These are phyloP conservation scores for Gentiana straminea DNA, from an alignment of 257 asterid species.

Conservation along the genomic window DNA sequence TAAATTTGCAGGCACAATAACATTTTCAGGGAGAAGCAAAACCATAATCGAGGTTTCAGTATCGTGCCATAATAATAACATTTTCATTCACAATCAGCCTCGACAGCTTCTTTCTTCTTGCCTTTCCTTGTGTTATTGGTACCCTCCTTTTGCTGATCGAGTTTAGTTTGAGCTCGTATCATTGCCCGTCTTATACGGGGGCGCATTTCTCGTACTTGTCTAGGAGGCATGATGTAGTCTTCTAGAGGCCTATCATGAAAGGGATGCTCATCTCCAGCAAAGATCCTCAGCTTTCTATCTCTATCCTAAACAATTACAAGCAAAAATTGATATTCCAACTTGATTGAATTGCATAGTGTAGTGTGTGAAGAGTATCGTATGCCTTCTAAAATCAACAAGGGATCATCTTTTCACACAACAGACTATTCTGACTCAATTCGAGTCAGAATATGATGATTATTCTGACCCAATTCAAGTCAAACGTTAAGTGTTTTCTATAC, in stretches of 20 bases:
- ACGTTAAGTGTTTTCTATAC: too few relatives aligned
- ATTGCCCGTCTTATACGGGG: conserved; percentile 81
- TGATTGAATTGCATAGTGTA: too few relatives aligned
- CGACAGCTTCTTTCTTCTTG: conserved; percentile 43
- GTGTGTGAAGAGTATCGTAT: too few relatives aligned
- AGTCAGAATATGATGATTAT: too few relatives aligned
- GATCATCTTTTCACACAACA: too few relatives aligned
- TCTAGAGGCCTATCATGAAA: conserved; percentile 73
- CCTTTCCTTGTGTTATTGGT: conserved; percentile 41
- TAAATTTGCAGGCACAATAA: too few relatives aligned
- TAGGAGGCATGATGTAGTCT: conserved; percentile 64
- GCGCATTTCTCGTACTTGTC: conserved; percentile 89
- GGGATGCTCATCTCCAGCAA: conserved; percentile 75
- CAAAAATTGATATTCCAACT: neutral
- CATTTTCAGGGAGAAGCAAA: too few relatives aligned
- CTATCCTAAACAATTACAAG: conserved; percentile 45
- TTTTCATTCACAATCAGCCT: conserved; percentile 28
- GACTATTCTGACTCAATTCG: too few relatives aligned
- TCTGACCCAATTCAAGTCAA: too few relatives aligned
- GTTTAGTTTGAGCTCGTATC: conserved; percentile 93
- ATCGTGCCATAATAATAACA: neutral
- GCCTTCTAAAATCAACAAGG: too few relatives aligned
- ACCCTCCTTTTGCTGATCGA: conserved; percentile 55
- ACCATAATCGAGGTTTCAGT: too few relatives aligned
- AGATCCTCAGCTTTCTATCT: conserved; percentile 86